phyloP scores from a whole-genome alignment of 306 rosid species.

The Vigna trinervia region DNA sequence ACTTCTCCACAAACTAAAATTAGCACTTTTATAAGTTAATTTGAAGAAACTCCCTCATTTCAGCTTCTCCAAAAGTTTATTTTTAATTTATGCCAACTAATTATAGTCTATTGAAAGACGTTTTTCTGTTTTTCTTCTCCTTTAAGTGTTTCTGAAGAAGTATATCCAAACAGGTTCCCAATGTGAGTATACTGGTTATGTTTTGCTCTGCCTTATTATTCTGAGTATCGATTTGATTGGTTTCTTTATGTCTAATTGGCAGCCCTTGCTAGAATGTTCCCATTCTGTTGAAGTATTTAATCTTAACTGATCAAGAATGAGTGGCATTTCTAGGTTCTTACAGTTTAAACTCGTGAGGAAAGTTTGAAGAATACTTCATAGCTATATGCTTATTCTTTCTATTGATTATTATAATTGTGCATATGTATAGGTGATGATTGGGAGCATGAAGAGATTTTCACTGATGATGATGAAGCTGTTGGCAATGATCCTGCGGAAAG shows the following conservation, averaged over 20 bases:
- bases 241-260: background rate
- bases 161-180: background rate
- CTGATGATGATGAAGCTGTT: constrained; percentile 93
- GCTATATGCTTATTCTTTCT: background rate
- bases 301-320: constrained; percentile 11
- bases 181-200: constrained; percentile 15
- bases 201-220: background rate
- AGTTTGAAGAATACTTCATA: constrained; percentile 13
- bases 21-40: too few species aligned
- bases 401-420: background rate
- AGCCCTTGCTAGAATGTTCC: background rate
- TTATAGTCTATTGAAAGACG: too few species aligned
- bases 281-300: background rate
- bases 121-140: too few species aligned
- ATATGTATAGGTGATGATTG: constrained; percentile 77
- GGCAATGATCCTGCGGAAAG: constrained; percentile 88
- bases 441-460: constrained; percentile 93
- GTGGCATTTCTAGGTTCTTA: background rate
- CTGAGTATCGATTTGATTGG: constrained; percentile 2
- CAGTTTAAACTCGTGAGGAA: background rate
- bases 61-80: too few species aligned
- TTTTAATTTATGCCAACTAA: background rate
- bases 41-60: too few species aligned
- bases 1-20: too few species aligned
- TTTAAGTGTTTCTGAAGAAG: too few species aligned